Percentiles rank a stretch among this genome's conserved stretches.
Evolutionary conservation across 1,284 basidiomycete species (phyloP).

Genomic region (Fistulina hepatica): DNA sequence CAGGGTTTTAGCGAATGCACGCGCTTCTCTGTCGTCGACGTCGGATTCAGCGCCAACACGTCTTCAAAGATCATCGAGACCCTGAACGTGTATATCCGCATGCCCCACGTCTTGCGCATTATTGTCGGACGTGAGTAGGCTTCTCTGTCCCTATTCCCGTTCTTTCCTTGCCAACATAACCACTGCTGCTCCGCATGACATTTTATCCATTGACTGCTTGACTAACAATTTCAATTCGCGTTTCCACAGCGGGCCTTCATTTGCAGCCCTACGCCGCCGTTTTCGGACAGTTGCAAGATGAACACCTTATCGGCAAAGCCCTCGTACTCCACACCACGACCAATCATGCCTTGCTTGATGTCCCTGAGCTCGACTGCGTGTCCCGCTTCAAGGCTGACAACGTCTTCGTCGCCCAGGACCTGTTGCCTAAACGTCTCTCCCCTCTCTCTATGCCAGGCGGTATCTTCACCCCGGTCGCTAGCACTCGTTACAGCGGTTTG

Average conservation of each 20-base stretch:
- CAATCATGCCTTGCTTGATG: constrained; percentile 38
- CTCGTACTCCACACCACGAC: constrained; percentile 44
- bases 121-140: constrained; percentile 51
- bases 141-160: not conserved
- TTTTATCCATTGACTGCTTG: too few species aligned
- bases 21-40: constrained; percentile 60
- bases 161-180: not conserved
- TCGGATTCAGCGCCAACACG: constrained; percentile 52
- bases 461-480: too few species aligned
- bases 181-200: too few species aligned
- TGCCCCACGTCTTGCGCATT: constrained; percentile 64
- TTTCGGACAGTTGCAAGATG: constrained; percentile 42
- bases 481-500: too few species aligned
- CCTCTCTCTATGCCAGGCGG: constrained; percentile 37
- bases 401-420: constrained; percentile 49
- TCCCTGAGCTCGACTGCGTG: too few species aligned
- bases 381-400: constrained; percentile 47
- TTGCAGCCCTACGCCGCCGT: constrained; percentile 28
- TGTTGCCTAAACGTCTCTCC: constrained; percentile 33
- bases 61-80: constrained; percentile 55
- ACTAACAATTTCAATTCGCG: constrained; percentile 34
- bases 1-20: constrained; percentile 62
- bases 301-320: constrained; percentile 57
- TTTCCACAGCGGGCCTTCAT: constrained; percentile 7
- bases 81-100: constrained; percentile 52